A percentile compares a stretch with the other conserved stretches of the same genome.
phyloP scores from a whole-genome alignment of 495 filamentous ascomycete genomes.

The Daldinia decipiens region DNA sequence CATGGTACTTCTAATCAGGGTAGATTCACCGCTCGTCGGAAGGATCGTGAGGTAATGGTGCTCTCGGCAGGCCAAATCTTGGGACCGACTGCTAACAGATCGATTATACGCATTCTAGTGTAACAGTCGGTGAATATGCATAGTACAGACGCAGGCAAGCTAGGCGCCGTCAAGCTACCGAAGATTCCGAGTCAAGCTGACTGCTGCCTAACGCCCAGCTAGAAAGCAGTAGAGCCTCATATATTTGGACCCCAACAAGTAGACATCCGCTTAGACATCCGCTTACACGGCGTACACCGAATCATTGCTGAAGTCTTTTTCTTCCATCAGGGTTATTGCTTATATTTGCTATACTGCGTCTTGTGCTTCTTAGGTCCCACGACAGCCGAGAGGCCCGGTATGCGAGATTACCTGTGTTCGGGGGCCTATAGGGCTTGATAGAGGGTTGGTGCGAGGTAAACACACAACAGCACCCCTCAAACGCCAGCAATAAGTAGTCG shows the following conservation, averaged over 20 bases:
- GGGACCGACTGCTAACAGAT: background rate
- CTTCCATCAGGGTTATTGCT: background rate
- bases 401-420: too few species aligned
- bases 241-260: background rate
- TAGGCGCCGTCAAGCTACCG: background rate
- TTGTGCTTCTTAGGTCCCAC: background rate
- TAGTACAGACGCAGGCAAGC: background rate
- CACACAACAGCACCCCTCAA: background rate
- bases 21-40: background rate
- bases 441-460: background rate
- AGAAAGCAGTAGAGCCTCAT: conserved; percentile 6
- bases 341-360: background rate
- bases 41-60: background rate
- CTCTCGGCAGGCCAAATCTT: background rate
- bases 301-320: background rate
- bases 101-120: background rate
- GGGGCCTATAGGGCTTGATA: background rate
- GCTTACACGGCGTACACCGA: background rate
- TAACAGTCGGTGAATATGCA: background rate
- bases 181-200: background rate
- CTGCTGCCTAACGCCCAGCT: background rate
- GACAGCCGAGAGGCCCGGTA: background rate
- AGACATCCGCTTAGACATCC: background rate
- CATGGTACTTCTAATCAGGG: background rate
- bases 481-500: too few species aligned